phyloP scores from a whole-genome alignment of 129 eudicot species.

The Dittrichia graveolens region DNA sequence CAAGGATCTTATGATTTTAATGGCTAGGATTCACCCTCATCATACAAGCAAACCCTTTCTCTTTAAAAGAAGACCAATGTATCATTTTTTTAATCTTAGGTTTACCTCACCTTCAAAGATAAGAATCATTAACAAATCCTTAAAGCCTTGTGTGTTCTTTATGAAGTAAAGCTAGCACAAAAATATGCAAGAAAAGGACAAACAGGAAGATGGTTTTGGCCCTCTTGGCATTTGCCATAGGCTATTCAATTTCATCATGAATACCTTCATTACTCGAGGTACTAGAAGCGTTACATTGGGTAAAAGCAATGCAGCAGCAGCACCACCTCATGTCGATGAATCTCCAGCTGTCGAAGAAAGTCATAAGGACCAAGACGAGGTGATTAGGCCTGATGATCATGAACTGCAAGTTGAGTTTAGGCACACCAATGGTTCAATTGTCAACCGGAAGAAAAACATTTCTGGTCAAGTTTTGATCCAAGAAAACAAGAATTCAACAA shows the following conservation, averaged over 20 bases:
- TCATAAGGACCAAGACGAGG: background rate
- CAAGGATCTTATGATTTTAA: constrained; percentile 19
- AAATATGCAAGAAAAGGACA: constrained; percentile 34
- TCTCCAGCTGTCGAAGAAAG: constrained; percentile 1
- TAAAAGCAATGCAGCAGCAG: background rate
- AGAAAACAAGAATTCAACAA: constrained; percentile 2
- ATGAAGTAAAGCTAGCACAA: background rate
- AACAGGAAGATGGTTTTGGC: constrained; percentile 29
- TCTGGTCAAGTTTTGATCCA: constrained; percentile 22
- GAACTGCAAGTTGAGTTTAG: constrained; percentile 36
- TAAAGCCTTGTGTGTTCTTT: constrained; percentile 28
- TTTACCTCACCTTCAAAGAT: constrained; percentile 36
- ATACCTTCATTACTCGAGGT: constrained; percentile 28
- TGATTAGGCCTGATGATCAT: constrained; percentile 16
- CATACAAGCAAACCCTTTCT: constrained; percentile 41
- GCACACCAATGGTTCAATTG: constrained; percentile 18
- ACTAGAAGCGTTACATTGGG: constrained; percentile 22
- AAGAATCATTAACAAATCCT: constrained; percentile 34
- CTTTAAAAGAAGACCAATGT: constrained; percentile 25
- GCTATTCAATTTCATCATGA: constrained; percentile 39
- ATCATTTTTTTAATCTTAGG: constrained; percentile 20
- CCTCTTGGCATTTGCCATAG: constrained; percentile 42
- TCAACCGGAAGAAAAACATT: constrained; percentile 7
- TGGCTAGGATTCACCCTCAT: constrained; percentile 25
- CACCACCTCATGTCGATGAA: constrained; percentile 7